Evolutionary conservation across 768 basidiomycete genomes (phyloP), one percentile per base, ranked within the genome.

Genomic region (Hortiboletus campestris): DNA sequence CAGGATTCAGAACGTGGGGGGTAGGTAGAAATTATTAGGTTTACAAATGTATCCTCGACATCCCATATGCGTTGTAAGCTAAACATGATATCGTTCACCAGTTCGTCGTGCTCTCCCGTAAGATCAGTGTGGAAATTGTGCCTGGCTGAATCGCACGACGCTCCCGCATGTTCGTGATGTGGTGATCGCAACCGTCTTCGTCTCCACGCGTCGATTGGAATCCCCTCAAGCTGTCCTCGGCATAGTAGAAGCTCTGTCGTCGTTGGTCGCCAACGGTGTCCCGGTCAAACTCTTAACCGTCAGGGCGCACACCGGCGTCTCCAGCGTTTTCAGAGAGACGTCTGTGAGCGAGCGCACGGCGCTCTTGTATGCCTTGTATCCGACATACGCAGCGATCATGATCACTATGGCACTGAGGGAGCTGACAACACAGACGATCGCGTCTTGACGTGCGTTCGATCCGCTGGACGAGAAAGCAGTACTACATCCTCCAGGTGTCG

Each of bases 361-460:
- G 82, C 84, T 78, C 74, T 87, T 84, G 69, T 84, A 74, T 6
- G 85, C 81, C 51, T 86, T 81, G 66, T 83, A 85, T 41, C 84
- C 78, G 63, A 95, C 86, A 75, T 84, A 89, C 17, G 78, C 79
- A 32, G 93, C 78, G 35, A 89, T 84, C 40, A 91, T 63, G 40
- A 93, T 67, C 1, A 91, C 85, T 50, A 94, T 80, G 5, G 81
- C 89, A 13, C 92, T 93, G 19, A 96, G 80, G 3, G 88, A 84
- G 39, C 82, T 84, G 59, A 93, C 89, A 4, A 96, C 92, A 20
- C 94, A 94, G 57, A 97, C 94, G 67, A 96, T 94, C 22, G 91
- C 90, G 62, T 94, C 84, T 64, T 88, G 82, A 13, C 91, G 79
- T 16, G 78, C 75, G 19, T 60, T 58, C n/a, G n/a, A n/a, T n/a